Evolutionary conservation across 2,329 filamentous ascomycete genomes (phyloP).

Genomic region (Ceratocystis harringtonii): DNA sequence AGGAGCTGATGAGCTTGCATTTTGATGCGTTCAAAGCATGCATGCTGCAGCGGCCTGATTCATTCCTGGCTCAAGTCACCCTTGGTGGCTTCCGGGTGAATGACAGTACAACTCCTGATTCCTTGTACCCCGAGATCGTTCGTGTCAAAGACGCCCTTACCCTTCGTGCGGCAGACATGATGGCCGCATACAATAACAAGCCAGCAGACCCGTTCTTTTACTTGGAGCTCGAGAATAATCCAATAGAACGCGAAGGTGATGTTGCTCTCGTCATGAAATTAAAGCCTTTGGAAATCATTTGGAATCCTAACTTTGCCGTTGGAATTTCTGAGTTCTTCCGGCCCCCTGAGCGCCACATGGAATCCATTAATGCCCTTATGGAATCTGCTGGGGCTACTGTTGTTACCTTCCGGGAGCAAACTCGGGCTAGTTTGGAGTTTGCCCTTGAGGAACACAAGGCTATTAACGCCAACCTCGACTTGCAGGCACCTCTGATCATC

Average conservation of each 20-base stretch:
- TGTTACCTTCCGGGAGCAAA: conserved; percentile 87
- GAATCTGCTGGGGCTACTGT: conserved; percentile 92
- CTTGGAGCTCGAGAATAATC: conserved; percentile 85
- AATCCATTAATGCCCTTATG: conserved; percentile 90
- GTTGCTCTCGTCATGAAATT: conserved; percentile 79
- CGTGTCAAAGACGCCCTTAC: conserved; percentile 73
- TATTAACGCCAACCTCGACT: conserved; percentile 85
- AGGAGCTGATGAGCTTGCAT: conserved; percentile 73
- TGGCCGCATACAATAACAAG: not conserved
- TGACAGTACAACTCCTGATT: conserved; percentile 85
- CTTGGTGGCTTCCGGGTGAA: conserved; percentile 88
- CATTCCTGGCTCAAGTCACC: conserved; percentile 72
- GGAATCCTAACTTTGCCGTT: conserved; percentile 86
- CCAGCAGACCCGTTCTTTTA: conserved; percentile 69
- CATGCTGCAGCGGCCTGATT: conserved; percentile 78
- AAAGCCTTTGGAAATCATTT: conserved; percentile 91
- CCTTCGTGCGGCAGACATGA: not conserved
- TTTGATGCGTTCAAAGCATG: conserved; percentile 93
- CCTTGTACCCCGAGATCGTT: conserved; percentile 86
- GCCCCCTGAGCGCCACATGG: conserved; percentile 92
- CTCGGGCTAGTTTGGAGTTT: conserved; percentile 87
- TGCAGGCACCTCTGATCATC: conserved; percentile 92
- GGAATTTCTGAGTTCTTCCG: conserved; percentile 92
- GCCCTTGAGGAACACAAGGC: conserved; percentile 96
- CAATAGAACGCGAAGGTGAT: conserved; percentile 81